These are phyloP conservation scores for Saccharomycopsis sp. DNA, from an alignment of 805 yeast genomes.

Conservation along the genomic window DNA sequence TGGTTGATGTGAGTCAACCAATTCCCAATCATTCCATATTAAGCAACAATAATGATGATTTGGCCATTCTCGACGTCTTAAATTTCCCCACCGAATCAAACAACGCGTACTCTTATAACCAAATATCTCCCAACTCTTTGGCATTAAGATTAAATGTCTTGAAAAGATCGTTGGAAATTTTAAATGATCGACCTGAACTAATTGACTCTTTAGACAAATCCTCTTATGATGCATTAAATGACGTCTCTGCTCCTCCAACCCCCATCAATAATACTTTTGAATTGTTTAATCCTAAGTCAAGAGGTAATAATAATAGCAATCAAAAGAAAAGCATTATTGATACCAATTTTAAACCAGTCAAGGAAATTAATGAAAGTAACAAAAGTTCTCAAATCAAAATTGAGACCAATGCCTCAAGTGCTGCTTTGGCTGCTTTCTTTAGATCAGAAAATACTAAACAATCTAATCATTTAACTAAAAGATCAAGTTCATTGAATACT, in stretches of 20 bases:
- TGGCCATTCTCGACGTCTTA: too few species aligned
- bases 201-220: constrained; percentile 20
- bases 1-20: too few species aligned
- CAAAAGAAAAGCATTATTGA: background rate
- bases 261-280: constrained; percentile 11
- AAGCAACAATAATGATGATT: too few species aligned
- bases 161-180: constrained; percentile 64
- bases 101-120: constrained; percentile 79
- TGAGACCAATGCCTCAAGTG: constrained; percentile 31
- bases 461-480: background rate
- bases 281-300: constrained; percentile 13
- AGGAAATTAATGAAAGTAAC: background rate
- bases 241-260: constrained; percentile 10
- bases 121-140: constrained; percentile 68
- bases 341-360: background rate
- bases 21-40: too few species aligned
- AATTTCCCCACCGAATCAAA: constrained; percentile 71
- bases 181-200: constrained; percentile 52
- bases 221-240: constrained; percentile 5
- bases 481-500: constrained; percentile 13
- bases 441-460: constrained; percentile 3
- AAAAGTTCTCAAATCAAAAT: constrained; percentile 20
- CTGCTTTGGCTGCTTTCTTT: constrained; percentile 29
- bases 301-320: background rate
- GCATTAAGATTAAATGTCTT: constrained; percentile 66